Evolutionary conservation across 305 asterid species (phyloP).

Genomic region (Fraxinus ornus): DNA sequence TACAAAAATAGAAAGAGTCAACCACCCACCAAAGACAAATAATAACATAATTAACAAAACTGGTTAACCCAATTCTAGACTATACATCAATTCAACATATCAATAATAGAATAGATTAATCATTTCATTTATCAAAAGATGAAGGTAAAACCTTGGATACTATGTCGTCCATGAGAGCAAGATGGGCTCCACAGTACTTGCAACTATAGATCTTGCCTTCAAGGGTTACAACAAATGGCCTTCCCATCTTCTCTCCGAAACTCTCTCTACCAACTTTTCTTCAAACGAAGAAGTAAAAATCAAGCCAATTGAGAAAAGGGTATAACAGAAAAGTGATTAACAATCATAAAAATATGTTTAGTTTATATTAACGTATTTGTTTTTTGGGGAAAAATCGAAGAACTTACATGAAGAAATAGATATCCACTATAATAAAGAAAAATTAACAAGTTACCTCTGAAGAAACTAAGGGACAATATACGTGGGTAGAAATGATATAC

Average conservation of each 20-base stretch:
- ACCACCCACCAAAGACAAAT: slow-evolving; percentile 9
- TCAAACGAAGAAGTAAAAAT: neutral
- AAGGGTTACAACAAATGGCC: slow-evolving; percentile 63
- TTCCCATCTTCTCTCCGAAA: slow-evolving; percentile 50
- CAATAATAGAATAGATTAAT: neutral
- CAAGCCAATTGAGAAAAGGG: neutral
- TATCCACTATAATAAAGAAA: neutral
- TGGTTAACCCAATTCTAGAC: neutral
- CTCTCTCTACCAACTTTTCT: slow-evolving; percentile 12
- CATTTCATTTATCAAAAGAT: neutral
- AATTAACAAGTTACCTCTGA: neutral
- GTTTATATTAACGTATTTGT: neutral
- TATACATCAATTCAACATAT: neutral
- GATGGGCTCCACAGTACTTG: slow-evolving; percentile 88
- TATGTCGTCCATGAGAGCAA: slow-evolving; percentile 60
- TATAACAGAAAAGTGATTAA: neutral
- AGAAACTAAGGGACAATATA: neutral
- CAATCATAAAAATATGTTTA: neutral
- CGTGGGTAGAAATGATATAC: neutral
- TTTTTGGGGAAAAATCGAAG: neutral
- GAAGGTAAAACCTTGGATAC: slow-evolving; percentile 57
- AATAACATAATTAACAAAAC: neutral
- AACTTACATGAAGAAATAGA: neutral
- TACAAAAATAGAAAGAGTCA: neutral
- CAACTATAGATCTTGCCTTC: slow-evolving; percentile 90